Conservation (phyloP, 371 early-diverging fungal species). For the Syncephalis fuscata region DNA sequence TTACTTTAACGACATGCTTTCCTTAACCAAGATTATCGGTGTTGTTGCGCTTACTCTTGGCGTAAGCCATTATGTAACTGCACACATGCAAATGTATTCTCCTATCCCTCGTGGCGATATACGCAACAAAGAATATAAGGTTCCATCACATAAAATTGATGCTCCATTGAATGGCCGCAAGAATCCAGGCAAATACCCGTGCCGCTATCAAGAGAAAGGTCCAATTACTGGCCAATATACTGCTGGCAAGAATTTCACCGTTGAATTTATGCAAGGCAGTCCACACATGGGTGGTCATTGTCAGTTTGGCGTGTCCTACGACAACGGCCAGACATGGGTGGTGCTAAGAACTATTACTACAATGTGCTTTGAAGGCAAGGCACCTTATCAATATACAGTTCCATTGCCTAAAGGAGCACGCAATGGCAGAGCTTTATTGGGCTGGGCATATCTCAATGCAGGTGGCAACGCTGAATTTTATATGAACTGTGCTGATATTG, state of each 20-base stretch:
- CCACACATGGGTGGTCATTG: constrained; percentile 42
- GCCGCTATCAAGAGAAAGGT: constrained; percentile 5
- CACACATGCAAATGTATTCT: too few species aligned
- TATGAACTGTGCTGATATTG: constrained; percentile 9
- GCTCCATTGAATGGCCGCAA: too few species aligned
- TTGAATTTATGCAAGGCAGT: constrained; percentile 12
- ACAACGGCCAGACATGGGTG: constrained; percentile 34
- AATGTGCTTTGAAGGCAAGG: constrained; percentile 9
- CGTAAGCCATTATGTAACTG: too few species aligned
- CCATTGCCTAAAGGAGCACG: constrained; percentile 25
- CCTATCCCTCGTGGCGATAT: too few species aligned
- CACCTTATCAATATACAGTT: constrained; percentile 3
- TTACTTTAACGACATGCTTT: too few species aligned
- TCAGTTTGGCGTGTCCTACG: constrained; percentile 44
- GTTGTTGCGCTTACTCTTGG: too few species aligned
- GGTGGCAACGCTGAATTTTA: constrained; percentile 7
- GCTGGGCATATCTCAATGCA: constrained; percentile 10
- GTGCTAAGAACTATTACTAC: constrained; percentile 18
- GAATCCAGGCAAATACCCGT: constrained; percentile 4
- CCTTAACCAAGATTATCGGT: too few species aligned
- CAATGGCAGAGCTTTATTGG: constrained; percentile 3
- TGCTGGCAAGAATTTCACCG: constrained; percentile 11
- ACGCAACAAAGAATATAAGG: too few species aligned
- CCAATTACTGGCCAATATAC: constrained; percentile 6
- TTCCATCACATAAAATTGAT: too few species aligned